phyloP scores from a whole-genome alignment of 768 basidiomycete genomes.

The Mycena olivaceomarginata region DNA sequence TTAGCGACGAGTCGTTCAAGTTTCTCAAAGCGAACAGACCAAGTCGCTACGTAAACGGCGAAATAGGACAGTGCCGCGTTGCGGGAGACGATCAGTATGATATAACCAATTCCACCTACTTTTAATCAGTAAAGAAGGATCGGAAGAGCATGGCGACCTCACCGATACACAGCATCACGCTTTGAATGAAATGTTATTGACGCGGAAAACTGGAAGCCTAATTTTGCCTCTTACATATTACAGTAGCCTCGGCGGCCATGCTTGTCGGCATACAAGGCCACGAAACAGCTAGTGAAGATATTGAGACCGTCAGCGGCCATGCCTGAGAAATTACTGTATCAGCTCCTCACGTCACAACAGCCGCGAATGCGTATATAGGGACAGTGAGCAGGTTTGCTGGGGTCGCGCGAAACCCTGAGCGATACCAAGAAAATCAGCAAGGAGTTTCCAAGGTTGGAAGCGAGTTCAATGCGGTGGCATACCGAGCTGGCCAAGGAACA shows the following conservation, averaged over 20 bases:
- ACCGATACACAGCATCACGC: constrained; percentile 38
- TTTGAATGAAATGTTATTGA: neutral
- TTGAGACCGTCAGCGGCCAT: neutral
- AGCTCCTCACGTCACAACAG: constrained; percentile 72
- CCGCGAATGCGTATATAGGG: constrained; percentile 86
- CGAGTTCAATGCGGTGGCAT: neutral
- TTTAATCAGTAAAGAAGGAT: neutral
- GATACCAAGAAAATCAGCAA: neutral
- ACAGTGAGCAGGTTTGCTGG: constrained; percentile 85
- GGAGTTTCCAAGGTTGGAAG: neutral
- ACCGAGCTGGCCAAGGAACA: constrained; percentile 57
- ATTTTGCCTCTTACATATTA: constrained; percentile 60
- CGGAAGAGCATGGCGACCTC: neutral
- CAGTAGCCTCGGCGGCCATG: constrained; percentile 65
- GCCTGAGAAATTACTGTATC: neutral
- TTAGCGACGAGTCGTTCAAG: neutral
- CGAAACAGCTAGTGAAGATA: constrained; percentile 20
- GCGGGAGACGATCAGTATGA: constrained; percentile 77
- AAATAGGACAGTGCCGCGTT: constrained; percentile 83
- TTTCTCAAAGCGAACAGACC: constrained; percentile 63
- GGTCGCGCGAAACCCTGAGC: constrained; percentile 75
- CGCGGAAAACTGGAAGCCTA: constrained; percentile 1
- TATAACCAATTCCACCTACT: constrained; percentile 70
- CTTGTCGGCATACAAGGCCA: constrained; percentile 46
- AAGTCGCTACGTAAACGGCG: constrained; percentile 81